Base-by-base conservation (phyloP, 306 rosid species). In the Hylodesmum podocarpum region DNA sequence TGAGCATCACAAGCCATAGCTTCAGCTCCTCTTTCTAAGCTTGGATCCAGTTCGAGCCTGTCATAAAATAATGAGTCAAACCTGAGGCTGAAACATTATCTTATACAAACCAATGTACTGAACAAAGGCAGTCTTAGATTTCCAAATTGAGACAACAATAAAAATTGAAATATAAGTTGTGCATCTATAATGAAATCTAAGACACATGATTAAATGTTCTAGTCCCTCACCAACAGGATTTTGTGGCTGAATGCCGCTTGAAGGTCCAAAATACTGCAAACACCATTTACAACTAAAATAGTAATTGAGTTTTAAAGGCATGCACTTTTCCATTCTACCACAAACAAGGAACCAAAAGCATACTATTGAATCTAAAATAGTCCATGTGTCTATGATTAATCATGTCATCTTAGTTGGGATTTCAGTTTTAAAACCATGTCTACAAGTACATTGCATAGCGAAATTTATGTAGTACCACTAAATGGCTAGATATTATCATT, bases 241-340 rank as follows among this genome's bases (percentile, higher is more conserved):
- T 82, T 66, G 89, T 86, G 86, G 83, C 86, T 79, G 84, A 80
- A 82, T 79, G 86, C 78, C 72, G 82, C 89, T 85, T 85, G 84
- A 79, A 86, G 89, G 54, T 86, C 84, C 84, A 79, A 76, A 62
- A 85, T 85, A 73, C 86, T 82, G 86, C 89, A 86, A 85, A 76
- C 75, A 85, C 82, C 78, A 82, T 85, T 79, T 82, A 85, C 86
- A 79, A 82, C 86, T 82, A 78, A 75, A 85, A 76, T 82, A 61
- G 89, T 82, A 79, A 82, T 79, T 43, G 70, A 71, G 75, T 79
- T 82, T 82, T 75, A 69, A 85, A 82, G 63, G 37, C 77, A 82
- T 75, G 74, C 76, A 75, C 57, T 75, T 81, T 73, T 78, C 71
- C 75, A 76, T 79, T 82, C 84, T 85, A 82, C 78, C 86, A 82